Evolutionary conservation across 352 stramenopile species (phyloP), one percentile per base, ranked within the genome.

Genomic region (Blastocystis sp.): DNA sequence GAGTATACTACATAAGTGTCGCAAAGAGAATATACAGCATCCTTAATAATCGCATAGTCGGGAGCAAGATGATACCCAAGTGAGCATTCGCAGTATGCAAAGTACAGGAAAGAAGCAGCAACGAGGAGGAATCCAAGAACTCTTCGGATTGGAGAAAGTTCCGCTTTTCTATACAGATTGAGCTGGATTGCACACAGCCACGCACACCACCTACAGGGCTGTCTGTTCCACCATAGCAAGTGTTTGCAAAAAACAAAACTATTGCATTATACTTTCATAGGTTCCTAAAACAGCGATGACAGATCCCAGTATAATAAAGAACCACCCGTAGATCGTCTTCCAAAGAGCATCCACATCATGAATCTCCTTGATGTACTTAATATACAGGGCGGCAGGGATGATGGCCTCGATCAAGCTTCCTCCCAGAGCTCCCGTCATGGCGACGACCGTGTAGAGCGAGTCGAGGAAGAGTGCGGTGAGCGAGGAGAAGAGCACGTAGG

Each of bases 321-420:
- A 50, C 47, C 11, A 34, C 11, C 47, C 73, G 0, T 68, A 66
- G 1, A 66, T 15, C 6, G 53, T 68, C 29, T 84, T 84, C 45
- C 34, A 43, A 23, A 8, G 13, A 29, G 29, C 62, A 8, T 50
- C 39, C 54, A 41, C 45, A 69, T 66, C 50, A 7, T 45, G 20
- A 68, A 66, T 84, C 26, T 84, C 73, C 5, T 23, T 47, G 34
- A 84, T 11, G 47, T 66, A 84, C 50, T 84, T 64, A 26, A 84
- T 54, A 23, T 84, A 84, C 77, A 88, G 26, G 37, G 63, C n/a
- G 20, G 77, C 77, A 18, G 77, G 77, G 50, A 88, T 79, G 29
- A 88, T 88, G 1, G 77, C 77, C 45, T 79, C 66, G 29, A 88
- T 76, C 62, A 76, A 29, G 55, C 77, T 88, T 13, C 77, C 77